Conservation (phyloP, 257 asterid genomes). For the Avicennia marina region DNA sequence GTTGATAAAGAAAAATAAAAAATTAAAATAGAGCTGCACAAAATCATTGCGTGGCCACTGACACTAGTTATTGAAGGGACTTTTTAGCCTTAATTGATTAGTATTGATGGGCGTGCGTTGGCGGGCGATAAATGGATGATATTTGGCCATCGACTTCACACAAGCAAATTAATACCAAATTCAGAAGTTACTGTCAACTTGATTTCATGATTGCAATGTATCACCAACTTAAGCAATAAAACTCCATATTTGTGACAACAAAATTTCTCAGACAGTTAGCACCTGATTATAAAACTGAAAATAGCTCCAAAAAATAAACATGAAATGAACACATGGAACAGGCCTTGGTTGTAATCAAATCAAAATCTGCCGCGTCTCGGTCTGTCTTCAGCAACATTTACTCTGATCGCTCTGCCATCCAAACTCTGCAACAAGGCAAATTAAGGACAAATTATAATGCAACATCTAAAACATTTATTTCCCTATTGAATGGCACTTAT, state of each 20-base stretch:
- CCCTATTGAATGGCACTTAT: too few relatives aligned
- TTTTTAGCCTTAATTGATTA: too few relatives aligned
- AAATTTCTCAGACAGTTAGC: constrained; percentile 9
- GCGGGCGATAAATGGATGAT: too few relatives aligned
- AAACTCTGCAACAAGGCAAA: constrained; percentile 30
- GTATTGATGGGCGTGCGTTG: too few relatives aligned
- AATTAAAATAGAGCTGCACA: too few relatives aligned
- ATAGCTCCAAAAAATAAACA: constrained; percentile 16
- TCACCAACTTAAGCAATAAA: constrained; percentile 9
- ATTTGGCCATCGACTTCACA: too few relatives aligned
- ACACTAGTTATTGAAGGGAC: too few relatives aligned
- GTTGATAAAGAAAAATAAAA: too few relatives aligned
- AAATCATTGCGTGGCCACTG: too few relatives aligned
- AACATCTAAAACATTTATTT: too few relatives aligned
- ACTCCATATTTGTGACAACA: background rate
- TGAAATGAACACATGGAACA: background rate
- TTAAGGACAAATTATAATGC: background rate
- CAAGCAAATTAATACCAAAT: too few relatives aligned
- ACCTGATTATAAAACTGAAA: background rate
- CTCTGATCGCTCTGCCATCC: constrained; percentile 49
- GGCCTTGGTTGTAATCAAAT: constrained; percentile 7
- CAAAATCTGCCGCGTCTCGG: constrained; percentile 32
- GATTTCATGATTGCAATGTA: background rate
- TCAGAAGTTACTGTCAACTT: background rate
- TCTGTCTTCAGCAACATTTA: constrained; percentile 36